phyloP scores from a whole-genome alignment of 495 filamentous ascomycete genomes.

The Durotheca rogersii region DNA sequence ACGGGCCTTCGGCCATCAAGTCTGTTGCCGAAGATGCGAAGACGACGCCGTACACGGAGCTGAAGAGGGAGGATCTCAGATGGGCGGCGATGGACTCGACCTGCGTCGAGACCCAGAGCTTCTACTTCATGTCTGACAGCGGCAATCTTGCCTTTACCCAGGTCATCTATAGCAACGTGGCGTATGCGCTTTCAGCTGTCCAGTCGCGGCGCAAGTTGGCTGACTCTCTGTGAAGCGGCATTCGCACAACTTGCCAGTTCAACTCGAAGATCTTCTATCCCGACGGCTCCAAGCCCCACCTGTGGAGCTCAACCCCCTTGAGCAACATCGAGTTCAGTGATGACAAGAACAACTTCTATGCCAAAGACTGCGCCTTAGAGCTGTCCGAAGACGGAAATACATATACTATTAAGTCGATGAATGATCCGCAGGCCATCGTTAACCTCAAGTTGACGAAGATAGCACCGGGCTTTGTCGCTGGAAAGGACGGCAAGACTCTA shows the following conservation, averaged over 20 bases:
- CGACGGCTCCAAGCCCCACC: conserved; percentile 60
- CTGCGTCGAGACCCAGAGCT: conserved; percentile 92
- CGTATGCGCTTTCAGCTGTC: conserved; percentile 57
- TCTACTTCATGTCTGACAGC: conserved; percentile 81
- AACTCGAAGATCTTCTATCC: conserved; percentile 86
- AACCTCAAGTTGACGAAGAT: conserved; percentile 75
- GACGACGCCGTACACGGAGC: conserved; percentile 75
- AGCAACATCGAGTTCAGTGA: conserved; percentile 79
- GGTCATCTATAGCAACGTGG: conserved; percentile 97
- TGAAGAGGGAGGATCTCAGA: conserved; percentile 73
- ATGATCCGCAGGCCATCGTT: conserved; percentile 73
- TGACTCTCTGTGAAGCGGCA: conserved; percentile 61
- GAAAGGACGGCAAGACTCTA: conserved; percentile 79
- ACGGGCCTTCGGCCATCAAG: conserved; percentile 85
- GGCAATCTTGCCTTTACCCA: conserved; percentile 79
- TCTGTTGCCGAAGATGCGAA: conserved; percentile 79
- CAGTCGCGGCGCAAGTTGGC: conserved; percentile 19
- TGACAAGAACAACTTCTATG: conserved; percentile 76
- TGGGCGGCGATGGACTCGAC: conserved; percentile 83
- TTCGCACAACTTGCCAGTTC: conserved; percentile 88
- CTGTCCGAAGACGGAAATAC: conserved; percentile 78
- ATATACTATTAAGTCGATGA: conserved; percentile 83
- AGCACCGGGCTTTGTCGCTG: conserved; percentile 80
- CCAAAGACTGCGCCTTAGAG: conserved; percentile 76
- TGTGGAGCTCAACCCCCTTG: conserved; percentile 80